Evolutionary conservation across 2,329 filamentous ascomycete genomes (phyloP).

Genomic region (Xylariaceae sp.): DNA sequence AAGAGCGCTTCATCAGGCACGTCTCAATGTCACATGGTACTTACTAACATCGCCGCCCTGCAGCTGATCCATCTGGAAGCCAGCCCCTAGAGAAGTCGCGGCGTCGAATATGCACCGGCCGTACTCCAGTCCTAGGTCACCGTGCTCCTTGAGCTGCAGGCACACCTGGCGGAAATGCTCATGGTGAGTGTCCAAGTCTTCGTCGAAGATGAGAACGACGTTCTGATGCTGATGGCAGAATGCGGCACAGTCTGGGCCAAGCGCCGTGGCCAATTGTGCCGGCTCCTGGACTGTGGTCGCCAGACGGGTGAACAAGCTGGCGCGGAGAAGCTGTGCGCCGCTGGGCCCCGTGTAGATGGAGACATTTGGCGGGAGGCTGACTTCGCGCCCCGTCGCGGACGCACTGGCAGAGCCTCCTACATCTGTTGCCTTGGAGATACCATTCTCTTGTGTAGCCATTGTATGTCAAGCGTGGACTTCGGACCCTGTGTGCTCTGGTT

Average conservation of each 20-base stretch:
- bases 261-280: neutral
- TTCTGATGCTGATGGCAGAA: neutral
- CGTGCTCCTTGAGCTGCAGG: neutral
- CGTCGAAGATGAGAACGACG: neutral
- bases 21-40: neutral
- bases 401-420: neutral
- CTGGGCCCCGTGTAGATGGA: neutral
- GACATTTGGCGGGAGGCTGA: neutral
- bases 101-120: neutral
- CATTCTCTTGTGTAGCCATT: neutral
- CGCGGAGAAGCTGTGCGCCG: neutral
- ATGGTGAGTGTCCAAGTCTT: neutral
- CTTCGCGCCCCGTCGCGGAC: neutral
- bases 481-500: no score
- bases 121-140: neutral
- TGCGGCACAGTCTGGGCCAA: neutral
- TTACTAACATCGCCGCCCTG: neutral
- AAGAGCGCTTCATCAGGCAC: neutral
- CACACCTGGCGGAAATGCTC: conserved; percentile 1
- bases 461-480: neutral
- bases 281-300: neutral
- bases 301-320: neutral
- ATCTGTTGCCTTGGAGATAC: neutral
- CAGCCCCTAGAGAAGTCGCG: neutral
- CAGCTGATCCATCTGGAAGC: conserved; percentile 1